Conservation (phyloP, 257 asterid species). For the Misopates orontium region DNA sequence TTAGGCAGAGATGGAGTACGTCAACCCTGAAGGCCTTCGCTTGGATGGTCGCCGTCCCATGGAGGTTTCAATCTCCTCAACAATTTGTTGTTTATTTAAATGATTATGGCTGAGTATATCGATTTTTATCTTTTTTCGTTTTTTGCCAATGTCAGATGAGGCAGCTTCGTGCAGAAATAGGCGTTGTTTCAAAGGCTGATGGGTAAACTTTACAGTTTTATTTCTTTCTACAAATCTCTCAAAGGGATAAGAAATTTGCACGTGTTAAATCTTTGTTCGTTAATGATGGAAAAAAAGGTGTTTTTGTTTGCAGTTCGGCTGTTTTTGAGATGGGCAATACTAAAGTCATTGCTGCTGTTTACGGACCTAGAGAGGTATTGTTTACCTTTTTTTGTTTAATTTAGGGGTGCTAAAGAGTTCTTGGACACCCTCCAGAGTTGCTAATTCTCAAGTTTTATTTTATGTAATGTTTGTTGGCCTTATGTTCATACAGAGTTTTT, state of each 20-base stretch:
- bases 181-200: constrained; percentile 86
- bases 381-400: no score
- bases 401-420: no score
- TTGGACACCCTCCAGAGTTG: neutral
- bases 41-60: constrained; percentile 94
- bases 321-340: constrained; percentile 95
- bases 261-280: neutral
- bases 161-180: constrained; percentile 87
- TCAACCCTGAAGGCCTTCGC: constrained; percentile 95
- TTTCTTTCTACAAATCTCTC: no score
- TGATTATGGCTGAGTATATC: neutral
- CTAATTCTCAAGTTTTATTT: neutral
- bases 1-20: constrained; percentile 67
- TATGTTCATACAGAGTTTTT: no score
- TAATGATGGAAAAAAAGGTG: neutral
- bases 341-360: constrained; percentile 97
- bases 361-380: constrained; percentile 92
- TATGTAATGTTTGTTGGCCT: no score
- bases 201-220: constrained; percentile 48
- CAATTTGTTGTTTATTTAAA: neutral
- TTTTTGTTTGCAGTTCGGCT: constrained; percentile 72
- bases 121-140: neutral
- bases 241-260: neutral
- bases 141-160: constrained; percentile 93
- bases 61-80: constrained; percentile 52